These are phyloP conservation scores for Iris macrosiphon DNA, from an alignment of 106 monocot species.

Conservation along the genomic window DNA sequence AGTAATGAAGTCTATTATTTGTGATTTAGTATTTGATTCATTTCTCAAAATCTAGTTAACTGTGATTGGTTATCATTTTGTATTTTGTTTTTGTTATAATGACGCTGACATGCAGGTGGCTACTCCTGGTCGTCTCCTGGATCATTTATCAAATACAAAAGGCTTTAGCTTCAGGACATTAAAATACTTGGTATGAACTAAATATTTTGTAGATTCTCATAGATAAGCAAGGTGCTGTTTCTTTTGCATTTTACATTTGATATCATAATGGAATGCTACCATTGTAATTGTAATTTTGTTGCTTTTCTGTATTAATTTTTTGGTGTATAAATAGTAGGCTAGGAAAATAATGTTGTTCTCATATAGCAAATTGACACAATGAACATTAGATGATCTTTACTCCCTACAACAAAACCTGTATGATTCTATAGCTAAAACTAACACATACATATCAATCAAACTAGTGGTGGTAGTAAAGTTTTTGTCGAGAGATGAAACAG, in stretches of 20 bases:
- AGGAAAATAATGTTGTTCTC: too few species aligned
- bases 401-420: too few species aligned
- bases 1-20: too few species aligned
- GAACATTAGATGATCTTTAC: too few species aligned
- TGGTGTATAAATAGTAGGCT: background rate
- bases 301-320: background rate
- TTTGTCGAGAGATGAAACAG: too few species aligned
- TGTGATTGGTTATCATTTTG: background rate
- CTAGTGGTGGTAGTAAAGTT: too few species aligned
- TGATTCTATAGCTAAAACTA: too few species aligned
- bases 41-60: background rate
- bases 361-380: too few species aligned
- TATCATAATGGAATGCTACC: background rate
- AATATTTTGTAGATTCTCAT: constrained; percentile 1
- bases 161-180: constrained; percentile 81
- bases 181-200: constrained; percentile 73
- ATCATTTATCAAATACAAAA: constrained; percentile 94
- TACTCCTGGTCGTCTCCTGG: constrained; percentile 93
- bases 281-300: too few species aligned
- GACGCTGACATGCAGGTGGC: constrained; percentile 52
- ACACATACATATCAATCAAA: too few species aligned
- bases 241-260: background rate
- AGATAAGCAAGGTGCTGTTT: background rate
- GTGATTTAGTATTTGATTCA: too few species aligned
- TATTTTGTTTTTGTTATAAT: background rate